Evolutionary conservation across 306 rosid genomes (phyloP).

Genomic region (Dalbergia oliveri): DNA sequence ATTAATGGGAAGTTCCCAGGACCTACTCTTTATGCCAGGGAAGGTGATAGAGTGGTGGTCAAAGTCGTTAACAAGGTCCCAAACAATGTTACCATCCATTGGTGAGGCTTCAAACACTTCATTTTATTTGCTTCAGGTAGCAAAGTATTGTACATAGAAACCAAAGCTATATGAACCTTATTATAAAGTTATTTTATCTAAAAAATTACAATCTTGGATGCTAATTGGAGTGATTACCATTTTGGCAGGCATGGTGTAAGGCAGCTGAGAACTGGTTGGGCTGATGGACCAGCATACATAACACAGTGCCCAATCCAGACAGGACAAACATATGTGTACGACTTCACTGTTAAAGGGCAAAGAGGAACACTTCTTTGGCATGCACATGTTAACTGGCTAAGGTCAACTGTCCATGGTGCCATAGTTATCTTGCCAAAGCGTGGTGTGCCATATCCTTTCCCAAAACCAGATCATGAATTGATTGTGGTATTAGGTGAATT

Average conservation of each 20-base stretch:
- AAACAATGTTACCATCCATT: conserved; percentile 71
- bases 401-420: conserved; percentile 85
- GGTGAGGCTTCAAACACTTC: conserved; percentile 53
- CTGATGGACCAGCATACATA: conserved; percentile 84
- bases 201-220: conserved; percentile 11
- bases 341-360: conserved; percentile 83
- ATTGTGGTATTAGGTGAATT: conserved; percentile 68
- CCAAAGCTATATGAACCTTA: background rate
- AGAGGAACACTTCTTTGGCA: conserved; percentile 91
- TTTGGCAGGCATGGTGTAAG: conserved; percentile 76
- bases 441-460: conserved; percentile 86
- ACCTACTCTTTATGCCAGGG: conserved; percentile 86
- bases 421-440: conserved; percentile 80
- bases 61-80: conserved; percentile 67
- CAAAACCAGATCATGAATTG: conserved; percentile 73
- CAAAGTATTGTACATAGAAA: background rate
- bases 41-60: conserved; percentile 76
- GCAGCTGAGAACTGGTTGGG: conserved; percentile 82
- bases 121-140: conserved; percentile 18
- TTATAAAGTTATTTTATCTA: conserved; percentile 6
- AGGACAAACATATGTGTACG: conserved; percentile 68
- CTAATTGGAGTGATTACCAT: background rate
- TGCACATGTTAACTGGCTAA: conserved; percentile 85
- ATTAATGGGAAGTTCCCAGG: conserved; percentile 84
- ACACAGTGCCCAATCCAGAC: conserved; percentile 83